These are phyloP conservation scores for Asterochloris erici DNA, from an alignment of 139 green algal genomes.

Conservation along the genomic window DNA sequence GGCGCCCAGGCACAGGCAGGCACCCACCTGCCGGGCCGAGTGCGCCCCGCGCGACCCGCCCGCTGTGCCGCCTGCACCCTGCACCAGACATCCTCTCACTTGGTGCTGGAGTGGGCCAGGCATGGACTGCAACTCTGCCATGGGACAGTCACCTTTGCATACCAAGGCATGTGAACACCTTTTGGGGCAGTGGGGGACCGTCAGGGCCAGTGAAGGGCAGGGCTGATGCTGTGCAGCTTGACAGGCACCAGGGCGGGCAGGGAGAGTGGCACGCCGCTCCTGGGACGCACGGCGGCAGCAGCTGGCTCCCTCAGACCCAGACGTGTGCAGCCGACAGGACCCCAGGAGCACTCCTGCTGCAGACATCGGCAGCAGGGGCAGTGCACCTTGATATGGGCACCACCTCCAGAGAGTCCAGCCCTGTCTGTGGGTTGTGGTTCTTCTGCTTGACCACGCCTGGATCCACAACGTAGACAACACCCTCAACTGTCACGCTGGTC, in stretches of 20 bases:
- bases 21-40: conserved; percentile 59
- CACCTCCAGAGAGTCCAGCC: conserved; percentile 87
- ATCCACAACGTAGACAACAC: conserved; percentile 90
- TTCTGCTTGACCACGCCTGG: conserved; percentile 91
- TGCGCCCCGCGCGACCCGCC: conserved; percentile 84
- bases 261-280: too few relatives aligned
- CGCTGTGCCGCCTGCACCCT: conserved; percentile 87
- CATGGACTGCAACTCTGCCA: too few relatives aligned
- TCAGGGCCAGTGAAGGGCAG: too few relatives aligned
- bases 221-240: too few relatives aligned
- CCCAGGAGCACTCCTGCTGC: not conserved
- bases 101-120: too few relatives aligned
- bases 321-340: not conserved
- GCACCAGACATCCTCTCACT: not conserved
- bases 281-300: too few relatives aligned
- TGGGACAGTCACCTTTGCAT: too few relatives aligned
- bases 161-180: too few relatives aligned
- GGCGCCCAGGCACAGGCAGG: not conserved
- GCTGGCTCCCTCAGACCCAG: too few relatives aligned
- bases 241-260: too few relatives aligned
- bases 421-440: conserved; percentile 77
- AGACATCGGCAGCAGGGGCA: too few relatives aligned
- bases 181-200: too few relatives aligned
- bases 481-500: conserved; percentile 89
- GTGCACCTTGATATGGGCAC: conserved; percentile 60